Evolutionary conservation across 2,329 filamentous ascomycete species (phyloP), one percentile per base, ranked within the genome.

Genomic region (Coniochaeta hoffmannii): DNA sequence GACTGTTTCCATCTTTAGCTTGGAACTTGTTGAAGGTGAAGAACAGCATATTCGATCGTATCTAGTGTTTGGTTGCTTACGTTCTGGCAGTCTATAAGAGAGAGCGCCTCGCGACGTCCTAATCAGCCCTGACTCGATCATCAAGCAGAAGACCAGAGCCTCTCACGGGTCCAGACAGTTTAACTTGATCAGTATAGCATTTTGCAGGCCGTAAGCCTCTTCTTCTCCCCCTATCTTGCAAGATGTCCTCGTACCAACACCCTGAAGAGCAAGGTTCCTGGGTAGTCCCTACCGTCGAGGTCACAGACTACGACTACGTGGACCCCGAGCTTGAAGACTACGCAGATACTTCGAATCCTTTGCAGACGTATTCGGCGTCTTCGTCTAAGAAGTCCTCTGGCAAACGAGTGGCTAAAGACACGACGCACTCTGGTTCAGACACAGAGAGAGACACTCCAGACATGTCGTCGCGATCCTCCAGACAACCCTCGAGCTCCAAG

Each of bases 391-490:
- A 46, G 41, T 46, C 41, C 2, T 46, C 41, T 14, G 22, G 41
- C 3, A 46, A 46, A n/a, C 41, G 41, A 46, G 9, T 19, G 15
- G 22, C 19, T n/a, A 46, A 28, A 28, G 30, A 34, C 9, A 34
- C 28, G 15, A 7, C 3, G 6, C 49, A 60, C 55, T 67, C 66
- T 15, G 65, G 64, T 34, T 68, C 68, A 36, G 65, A 70, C 15
- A 68, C 63, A 1, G 64, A 66, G 34, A 62, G 55, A 53, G 62
- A 60, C 34, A 24, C 57, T 5, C 38, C 52, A 57, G 64, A 63
- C 4, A 71, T 72, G 70, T 65, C 67, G n/a, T 66, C 68, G 28
- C 63, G 65, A 22, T 59, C 59, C 2, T 58, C 58, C 22, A 46
- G 19, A 10, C 41, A 46, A n/a, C 56, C 55, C 11, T 57, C 59